Evolutionary conservation across 331 rosid species (phyloP), one percentile per base, ranked within the genome.

Genomic region (Saraca asoca): DNA sequence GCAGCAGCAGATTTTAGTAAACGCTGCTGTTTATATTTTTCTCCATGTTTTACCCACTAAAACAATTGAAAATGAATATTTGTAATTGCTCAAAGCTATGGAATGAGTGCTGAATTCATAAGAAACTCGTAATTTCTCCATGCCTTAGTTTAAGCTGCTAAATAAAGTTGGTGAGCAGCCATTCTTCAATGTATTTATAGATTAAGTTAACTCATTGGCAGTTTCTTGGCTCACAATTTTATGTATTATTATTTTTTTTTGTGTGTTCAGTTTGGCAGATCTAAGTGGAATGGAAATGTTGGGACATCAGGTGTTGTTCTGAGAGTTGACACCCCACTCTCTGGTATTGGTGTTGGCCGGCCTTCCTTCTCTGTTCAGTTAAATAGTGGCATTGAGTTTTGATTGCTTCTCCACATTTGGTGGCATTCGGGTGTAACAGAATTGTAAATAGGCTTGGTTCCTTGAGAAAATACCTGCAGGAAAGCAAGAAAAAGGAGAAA

Each of bases 221-320:
- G 35, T 38, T 52, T 42, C 16, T 72, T 62, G 42, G 10, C 64
- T 73, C 17, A 58, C 11, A 8, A 8, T 2, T 39, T 39, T 1
- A n/a, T n/a, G n/a, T n/a, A n/a, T n/a, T n/a, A n/a, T n/a, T 39
- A 38, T 33, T 52, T 17, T 13, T 3, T 29, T 35, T 43, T 66
- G 29, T 76, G 16, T 55, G 37, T 62, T 57, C 97, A 94, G 99
- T 66, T 90, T 68, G 99, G 99, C 49, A 83, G 97, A 75, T 94
- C 97, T 54, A 94, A 94, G 75, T 94, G 99, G 99, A 94, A 88
- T 61, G 99, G 97, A 49, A 94, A 94, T 71, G 85, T 94, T 5
- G 99, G 99, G 46, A 83, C 75, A 60, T 84, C 96, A 0, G 98
- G 98, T 46, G 46, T 92, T 15, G 96, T 89, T 51, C 62, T 89